Evolutionary conservation across 345 rosid genomes (phyloP).

Genomic region (Microcos paniculata): DNA sequence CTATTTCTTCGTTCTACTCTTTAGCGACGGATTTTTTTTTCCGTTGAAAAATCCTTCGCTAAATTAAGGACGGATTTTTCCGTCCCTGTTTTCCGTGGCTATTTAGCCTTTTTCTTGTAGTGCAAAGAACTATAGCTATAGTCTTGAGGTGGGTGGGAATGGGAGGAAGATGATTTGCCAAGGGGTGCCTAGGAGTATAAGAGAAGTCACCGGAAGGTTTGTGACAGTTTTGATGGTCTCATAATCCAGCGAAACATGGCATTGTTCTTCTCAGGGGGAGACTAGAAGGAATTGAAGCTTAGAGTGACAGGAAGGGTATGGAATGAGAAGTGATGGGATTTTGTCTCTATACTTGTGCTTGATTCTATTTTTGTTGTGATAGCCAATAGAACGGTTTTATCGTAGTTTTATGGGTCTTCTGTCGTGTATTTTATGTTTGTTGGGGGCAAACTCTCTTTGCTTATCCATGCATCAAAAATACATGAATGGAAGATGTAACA

Average conservation of each 20-base stretch:
- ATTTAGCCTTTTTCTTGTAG: too few species aligned
- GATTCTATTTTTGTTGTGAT: not conserved
- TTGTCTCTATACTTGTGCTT: not conserved
- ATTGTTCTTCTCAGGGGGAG: constrained; percentile 80
- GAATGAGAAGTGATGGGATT: constrained; percentile 59
- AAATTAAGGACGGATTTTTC: too few species aligned
- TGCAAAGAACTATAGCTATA: constrained; percentile 77
- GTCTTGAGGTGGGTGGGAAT: constrained; percentile 85
- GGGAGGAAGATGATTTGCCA: constrained; percentile 79
- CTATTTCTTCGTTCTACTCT: too few species aligned
- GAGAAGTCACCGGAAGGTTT: constrained; percentile 80
- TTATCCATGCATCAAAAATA: constrained; percentile 32
- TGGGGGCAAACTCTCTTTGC: constrained; percentile 62
- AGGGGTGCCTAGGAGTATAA: constrained; percentile 78
- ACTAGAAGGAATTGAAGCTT: constrained; percentile 72
- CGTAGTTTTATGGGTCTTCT: constrained; percentile 26
- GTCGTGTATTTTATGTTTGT: constrained; percentile 33
- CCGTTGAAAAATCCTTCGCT: too few species aligned
- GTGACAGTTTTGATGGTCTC: constrained; percentile 80
- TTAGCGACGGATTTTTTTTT: too few species aligned
- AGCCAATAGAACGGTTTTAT: constrained; percentile 21
- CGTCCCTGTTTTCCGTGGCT: too few species aligned
- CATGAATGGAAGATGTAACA: constrained; percentile 38
- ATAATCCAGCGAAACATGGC: constrained; percentile 82
- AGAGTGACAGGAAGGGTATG: constrained; percentile 82